Percentiles rank a stretch among this genome's conserved stretches.
Evolutionary conservation across 169 alveolate species (phyloP).

Genomic region (Cystoisospora suis): DNA sequence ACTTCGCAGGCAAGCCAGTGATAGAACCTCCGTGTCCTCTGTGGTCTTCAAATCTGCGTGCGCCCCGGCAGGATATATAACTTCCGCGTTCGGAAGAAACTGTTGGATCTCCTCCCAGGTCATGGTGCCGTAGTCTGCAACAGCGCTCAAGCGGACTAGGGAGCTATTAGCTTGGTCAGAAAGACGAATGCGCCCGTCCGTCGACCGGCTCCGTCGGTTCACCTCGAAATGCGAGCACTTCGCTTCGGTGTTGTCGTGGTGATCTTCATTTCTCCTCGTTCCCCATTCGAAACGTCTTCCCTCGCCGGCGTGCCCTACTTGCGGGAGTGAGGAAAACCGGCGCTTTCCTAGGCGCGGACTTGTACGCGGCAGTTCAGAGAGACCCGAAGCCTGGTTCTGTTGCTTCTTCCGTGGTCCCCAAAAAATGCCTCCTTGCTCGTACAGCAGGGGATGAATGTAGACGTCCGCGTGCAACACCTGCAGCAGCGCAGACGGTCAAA

Average conservation of each 20-base stretch:
- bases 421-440: constrained; percentile 37
- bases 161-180: too few relatives aligned
- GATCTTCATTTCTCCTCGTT: too few relatives aligned
- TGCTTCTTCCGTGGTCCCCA: constrained; percentile 14
- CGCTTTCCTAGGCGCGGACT: background rate
- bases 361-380: background rate
- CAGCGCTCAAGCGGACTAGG: too few relatives aligned
- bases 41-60: background rate
- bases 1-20: background rate
- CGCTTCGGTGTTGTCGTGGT: too few relatives aligned
- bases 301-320: too few relatives aligned
- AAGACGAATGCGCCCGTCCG: too few relatives aligned
- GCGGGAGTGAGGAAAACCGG: background rate
- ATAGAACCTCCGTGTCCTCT: background rate
- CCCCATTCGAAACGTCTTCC: too few relatives aligned
- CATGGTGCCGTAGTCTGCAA: too few relatives aligned
- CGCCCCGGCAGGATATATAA: background rate
- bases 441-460: constrained; percentile 8
- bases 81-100: background rate
- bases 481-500: background rate
- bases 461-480: background rate
- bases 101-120: background rate
- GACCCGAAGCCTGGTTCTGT: background rate
- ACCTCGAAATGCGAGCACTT: too few relatives aligned
- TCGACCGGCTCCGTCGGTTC: too few relatives aligned